phyloP scores from a whole-genome alignment of 306 rosid genomes.

The Cicer arietinum region DNA sequence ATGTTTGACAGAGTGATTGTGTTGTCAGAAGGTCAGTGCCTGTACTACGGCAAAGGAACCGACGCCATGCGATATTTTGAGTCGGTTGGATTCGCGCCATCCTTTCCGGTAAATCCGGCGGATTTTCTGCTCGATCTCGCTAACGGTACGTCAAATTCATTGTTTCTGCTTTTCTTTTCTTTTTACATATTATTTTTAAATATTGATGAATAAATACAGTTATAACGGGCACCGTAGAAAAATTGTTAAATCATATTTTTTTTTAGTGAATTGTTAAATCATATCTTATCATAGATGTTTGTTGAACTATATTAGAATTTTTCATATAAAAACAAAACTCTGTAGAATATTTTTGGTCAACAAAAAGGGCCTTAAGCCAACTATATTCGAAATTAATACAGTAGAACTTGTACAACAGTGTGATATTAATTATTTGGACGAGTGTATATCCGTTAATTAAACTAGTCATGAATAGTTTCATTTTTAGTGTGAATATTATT shows the following conservation, averaged over 20 bases:
- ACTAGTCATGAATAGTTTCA: no score
- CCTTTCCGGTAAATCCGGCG: slow-evolving; percentile 87
- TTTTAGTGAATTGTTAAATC: not conserved
- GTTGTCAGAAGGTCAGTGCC: slow-evolving; percentile 68
- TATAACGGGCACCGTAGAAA: not conserved
- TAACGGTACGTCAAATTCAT: slow-evolving; percentile 66
- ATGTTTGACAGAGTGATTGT: slow-evolving; percentile 68
- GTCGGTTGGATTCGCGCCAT: slow-evolving; percentile 72
- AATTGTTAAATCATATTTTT: not conserved
- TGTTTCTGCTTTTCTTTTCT: not conserved
- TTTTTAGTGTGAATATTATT: no score
- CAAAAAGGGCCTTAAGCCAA: no score
- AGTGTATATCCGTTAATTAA: not conserved
- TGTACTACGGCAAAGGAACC: slow-evolving; percentile 71
- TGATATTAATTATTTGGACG: not conserved
- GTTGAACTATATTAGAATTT: not conserved
- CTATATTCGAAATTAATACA: no score
- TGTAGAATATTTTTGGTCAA: no score
- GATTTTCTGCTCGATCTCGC: slow-evolving; percentile 95
- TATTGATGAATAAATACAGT: no score
- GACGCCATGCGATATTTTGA: slow-evolving; percentile 73
- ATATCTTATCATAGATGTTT: not conserved
- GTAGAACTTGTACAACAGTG: no score
- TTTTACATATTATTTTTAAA: no score
- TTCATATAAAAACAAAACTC: no score